Base-by-base conservation (phyloP, 1,139 yeast species). In the Sugiyamaella novakii region DNA sequence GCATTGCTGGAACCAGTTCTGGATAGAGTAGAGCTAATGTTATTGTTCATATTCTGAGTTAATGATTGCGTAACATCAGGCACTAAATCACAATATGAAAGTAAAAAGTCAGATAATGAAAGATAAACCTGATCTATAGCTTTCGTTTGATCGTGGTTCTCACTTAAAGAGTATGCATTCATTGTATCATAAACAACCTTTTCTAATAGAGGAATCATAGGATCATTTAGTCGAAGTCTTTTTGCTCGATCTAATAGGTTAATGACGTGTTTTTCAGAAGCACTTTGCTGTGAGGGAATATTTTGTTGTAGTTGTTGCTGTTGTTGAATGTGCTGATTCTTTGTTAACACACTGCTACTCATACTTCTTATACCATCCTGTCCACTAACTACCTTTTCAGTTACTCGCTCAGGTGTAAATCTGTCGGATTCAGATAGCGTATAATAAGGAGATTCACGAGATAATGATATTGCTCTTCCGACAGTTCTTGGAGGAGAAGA, bases 121-220 rank as follows among this genome's bases (percentile, higher is more conserved):
- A 62, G 50, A 34, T 64, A 61, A 6, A 57, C 56, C 33, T 56
- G 50, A 49, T 61, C 65, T 7, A 60, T 51, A 14, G 57, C 39
- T 19, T 50, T 54, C 6, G 44, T 22, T 25, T 50, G 53, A 8
- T 41, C 42, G 25, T 35, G 25, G 12, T 41, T 36, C 8, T 46
- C 53, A 14, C 40, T 25, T n/a, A 40, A 48, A 39, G 54, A 54
- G 41, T 59, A 57, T 4, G 58, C 52, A n/a, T 53, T 46, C 49
- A 59, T 57, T 6, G 57, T 54, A 36, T 60, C 64, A 1, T 54
- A 52, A 14, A 55, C 63, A 3, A 60, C 63, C n/a, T 61, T 50
- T 35, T 62, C 66, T 17, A 62, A 54, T 49, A 61, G 50, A 5
- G 60, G 62, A 14, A 59, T 36, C 45, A 54, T 48, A 5, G 57